Base-by-base conservation (phyloP, 768 basidiomycete genomes). In the Butyriboletus loyo region DNA sequence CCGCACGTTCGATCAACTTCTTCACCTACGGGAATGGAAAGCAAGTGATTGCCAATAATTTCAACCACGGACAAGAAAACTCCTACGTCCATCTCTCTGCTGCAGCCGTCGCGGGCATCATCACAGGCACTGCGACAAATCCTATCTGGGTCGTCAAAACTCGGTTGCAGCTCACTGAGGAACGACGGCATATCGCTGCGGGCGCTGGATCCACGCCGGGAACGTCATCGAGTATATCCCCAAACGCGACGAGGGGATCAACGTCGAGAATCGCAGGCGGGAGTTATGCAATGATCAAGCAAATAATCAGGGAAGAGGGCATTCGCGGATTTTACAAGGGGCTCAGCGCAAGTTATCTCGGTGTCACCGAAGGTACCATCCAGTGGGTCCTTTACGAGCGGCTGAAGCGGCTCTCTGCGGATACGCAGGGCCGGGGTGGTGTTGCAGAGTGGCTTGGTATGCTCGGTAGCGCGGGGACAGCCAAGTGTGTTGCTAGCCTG, bases 101-200 rank as follows among this genome's bases (percentile, higher is more conserved):
- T 0, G 97, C 95, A 1, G 88, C 91, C 0, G 65, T 85, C 10
- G 96, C 96, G 1, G 95, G 96, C 1, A 75, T 98, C 58, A 75
- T 78, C 30, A 99, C 97, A 0, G 83, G 94, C 5, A 87, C 92
- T 0, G 92, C 84, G 11, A 98, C 97, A 21, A 99, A 99, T 68
- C 97, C 97, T 0, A 96, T 99, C 24, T 99, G 97, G 97, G 97
- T 99, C 42, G 92, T 99, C 55, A 99, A 98, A 71, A 99, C 97
- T 39, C 86, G 96, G 7, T 63, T 99, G 49, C 97, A 99, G 66
- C 82, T 99, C 15, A 73, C 72, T 3, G 70, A 75, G 19, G 65
- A 66, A 32, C 66, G 57, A 2, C 65, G 54, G 24, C 57, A 58
- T 2, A 46, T 52, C 15, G 43, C 53, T 14, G 34, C 61, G 10